phyloP scores from a whole-genome alignment of 257 asterid genomes.

The Handroanthus guayacan region DNA sequence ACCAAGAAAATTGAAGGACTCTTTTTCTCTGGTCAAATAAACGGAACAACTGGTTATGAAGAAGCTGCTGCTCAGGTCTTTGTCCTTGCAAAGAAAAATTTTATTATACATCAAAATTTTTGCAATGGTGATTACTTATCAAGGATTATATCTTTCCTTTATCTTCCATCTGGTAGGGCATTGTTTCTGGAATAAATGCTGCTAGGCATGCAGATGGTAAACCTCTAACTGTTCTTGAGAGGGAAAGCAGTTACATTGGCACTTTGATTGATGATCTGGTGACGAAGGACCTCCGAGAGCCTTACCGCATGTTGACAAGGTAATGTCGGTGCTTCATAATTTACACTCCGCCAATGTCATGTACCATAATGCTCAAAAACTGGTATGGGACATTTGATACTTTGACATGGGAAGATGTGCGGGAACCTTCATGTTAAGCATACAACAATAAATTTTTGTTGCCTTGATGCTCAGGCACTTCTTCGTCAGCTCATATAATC shows the following conservation, averaged over 20 bases:
- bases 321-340: constrained; percentile 31
- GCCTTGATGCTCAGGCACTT: constrained; percentile 3
- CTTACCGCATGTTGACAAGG: constrained; percentile 98
- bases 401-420: neutral
- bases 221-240: constrained; percentile 86
- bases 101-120: neutral
- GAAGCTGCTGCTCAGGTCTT: constrained; percentile 99
- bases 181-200: constrained; percentile 94
- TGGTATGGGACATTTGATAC: neutral
- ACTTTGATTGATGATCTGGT: constrained; percentile 96
- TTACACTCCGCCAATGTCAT: neutral
- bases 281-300: constrained; percentile 99
- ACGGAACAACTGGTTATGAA: constrained; percentile 98
- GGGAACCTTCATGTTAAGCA: constrained; percentile 23
- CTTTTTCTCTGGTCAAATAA: constrained; percentile 97
- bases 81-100: neutral
- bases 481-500: constrained; percentile 5
- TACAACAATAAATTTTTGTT: neutral
- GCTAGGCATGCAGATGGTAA: constrained; percentile 90
- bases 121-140: constrained; percentile 17
- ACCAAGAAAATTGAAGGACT: constrained; percentile 94
- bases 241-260: constrained; percentile 97
- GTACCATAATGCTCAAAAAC: neutral
- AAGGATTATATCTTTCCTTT: constrained; percentile 24
- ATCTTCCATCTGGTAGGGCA: constrained; percentile 65